Conservation (phyloP, 1,284 basidiomycete species). For the Naganishia sp. region DNA sequence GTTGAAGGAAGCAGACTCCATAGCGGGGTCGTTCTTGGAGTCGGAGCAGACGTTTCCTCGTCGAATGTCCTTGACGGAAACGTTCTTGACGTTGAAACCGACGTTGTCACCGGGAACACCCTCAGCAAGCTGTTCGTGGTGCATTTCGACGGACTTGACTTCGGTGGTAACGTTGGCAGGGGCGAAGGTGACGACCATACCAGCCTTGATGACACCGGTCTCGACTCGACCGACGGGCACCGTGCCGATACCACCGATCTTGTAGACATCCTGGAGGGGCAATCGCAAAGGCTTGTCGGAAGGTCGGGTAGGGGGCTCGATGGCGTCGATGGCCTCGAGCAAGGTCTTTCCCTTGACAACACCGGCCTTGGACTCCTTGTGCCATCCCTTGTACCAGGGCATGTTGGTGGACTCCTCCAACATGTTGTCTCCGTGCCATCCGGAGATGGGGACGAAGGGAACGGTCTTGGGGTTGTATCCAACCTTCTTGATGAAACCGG, state of each 20-base stretch:
- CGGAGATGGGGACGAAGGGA: slow-evolving; percentile 98
- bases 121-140: slow-evolving; percentile 97
- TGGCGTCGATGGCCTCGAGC: slow-evolving; percentile 99
- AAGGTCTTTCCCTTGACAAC: slow-evolving; percentile 96
- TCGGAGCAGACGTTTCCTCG: slow-evolving; percentile 99
- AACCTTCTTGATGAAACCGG: slow-evolving; percentile 99
- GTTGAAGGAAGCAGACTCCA: slow-evolving; percentile 99
- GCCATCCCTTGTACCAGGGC: slow-evolving; percentile 99
- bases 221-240: slow-evolving; percentile 99
- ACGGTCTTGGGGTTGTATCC: slow-evolving; percentile 99
- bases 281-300: slow-evolving; percentile 99
- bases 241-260: slow-evolving; percentile 99
- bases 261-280: slow-evolving; percentile 99
- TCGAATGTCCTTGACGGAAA: slow-evolving; percentile 99
- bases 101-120: slow-evolving; percentile 99
- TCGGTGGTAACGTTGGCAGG: slow-evolving; percentile 98
- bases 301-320: slow-evolving; percentile 94
- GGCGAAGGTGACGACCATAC: slow-evolving; percentile 98
- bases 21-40: slow-evolving; percentile 99
- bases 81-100: slow-evolving; percentile 79
- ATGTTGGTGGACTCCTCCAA: slow-evolving; percentile 96
- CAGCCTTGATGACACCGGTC: slow-evolving; percentile 99
- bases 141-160: slow-evolving; percentile 99
- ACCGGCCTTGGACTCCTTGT: slow-evolving; percentile 92
- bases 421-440: slow-evolving; percentile 99